phyloP scores from a whole-genome alignment of 768 basidiomycete genomes.

The Psilocybe cubensis region DNA sequence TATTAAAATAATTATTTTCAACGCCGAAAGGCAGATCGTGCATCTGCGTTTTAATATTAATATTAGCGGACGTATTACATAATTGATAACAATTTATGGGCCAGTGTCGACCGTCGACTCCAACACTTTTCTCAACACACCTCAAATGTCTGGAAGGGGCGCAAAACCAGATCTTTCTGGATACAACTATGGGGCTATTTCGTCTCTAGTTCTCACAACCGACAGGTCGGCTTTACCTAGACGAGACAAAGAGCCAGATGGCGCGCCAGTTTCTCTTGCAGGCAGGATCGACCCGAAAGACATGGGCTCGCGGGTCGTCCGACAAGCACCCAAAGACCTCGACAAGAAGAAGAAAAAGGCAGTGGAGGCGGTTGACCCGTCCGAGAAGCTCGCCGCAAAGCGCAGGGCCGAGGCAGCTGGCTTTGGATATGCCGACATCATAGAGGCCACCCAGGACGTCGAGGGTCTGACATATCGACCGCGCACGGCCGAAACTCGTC shows the following conservation, averaged over 20 bases:
- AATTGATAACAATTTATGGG: slow-evolving; percentile 5
- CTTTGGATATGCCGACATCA: slow-evolving; percentile 88
- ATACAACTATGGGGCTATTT: slow-evolving; percentile 97
- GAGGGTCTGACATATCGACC: slow-evolving; percentile 94
- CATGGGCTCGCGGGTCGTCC: slow-evolving; percentile 91
- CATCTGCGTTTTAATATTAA: no score
- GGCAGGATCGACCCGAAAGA: slow-evolving; percentile 88
- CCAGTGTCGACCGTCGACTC: background rate
- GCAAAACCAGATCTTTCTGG: slow-evolving; percentile 82
- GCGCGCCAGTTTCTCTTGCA: slow-evolving; percentile 89
- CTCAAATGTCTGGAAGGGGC: slow-evolving; percentile 35
- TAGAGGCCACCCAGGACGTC: slow-evolving; percentile 91
- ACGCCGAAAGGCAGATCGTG: no score
- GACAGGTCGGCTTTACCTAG: slow-evolving; percentile 80
- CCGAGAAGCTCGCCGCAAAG: slow-evolving; percentile 59
- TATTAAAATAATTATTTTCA: no score
- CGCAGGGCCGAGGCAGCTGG: slow-evolving; percentile 65
- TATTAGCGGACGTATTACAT: no score
- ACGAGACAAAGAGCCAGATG: slow-evolving; percentile 95
- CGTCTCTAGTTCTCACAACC: slow-evolving; percentile 93
- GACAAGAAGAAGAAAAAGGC: slow-evolving; percentile 95
- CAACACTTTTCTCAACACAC: background rate
- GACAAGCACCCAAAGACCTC: slow-evolving; percentile 83
- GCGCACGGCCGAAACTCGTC: slow-evolving; percentile 90
- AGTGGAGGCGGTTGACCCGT: slow-evolving; percentile 55